Evolutionary conservation across 176 grass and related monocot genomes (phyloP).

Genomic region (Neostapfia colusana): DNA sequence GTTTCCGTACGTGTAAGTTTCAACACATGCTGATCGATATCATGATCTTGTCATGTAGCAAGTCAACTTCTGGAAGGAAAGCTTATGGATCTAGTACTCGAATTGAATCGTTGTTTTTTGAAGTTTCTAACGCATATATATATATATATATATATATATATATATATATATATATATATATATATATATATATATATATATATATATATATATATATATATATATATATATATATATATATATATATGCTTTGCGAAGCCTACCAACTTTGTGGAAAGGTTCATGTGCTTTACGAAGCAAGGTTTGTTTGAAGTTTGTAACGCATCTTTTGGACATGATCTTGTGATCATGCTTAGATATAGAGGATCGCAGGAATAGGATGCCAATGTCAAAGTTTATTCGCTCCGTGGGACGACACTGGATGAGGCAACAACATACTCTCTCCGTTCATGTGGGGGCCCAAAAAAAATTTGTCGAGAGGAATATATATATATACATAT

Average conservation of each 20-base stretch:
- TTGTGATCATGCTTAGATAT: constrained; percentile 13
- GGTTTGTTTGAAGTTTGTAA: constrained; percentile 36
- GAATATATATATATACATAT: no score
- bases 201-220: no score
- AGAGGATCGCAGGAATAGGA: constrained; percentile 35
- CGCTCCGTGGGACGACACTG: neutral
- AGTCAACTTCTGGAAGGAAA: constrained; percentile 17
- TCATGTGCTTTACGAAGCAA: no score
- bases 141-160: no score
- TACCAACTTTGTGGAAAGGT: no score
- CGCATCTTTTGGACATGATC: constrained; percentile 17
- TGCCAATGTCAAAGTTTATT: constrained; percentile 42
- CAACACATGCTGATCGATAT: neutral
- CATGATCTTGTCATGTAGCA: constrained; percentile 12
- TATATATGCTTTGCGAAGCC: no score
- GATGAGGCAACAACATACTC: neutral
- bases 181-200: no score
- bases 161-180: no score
- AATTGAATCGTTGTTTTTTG: neutral
- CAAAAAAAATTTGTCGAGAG: neutral
- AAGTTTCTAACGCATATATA: constrained; percentile 38
- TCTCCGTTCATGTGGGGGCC: constrained; percentile 17
- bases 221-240: no score
- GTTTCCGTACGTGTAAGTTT: neutral
- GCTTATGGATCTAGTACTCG: neutral